A percentile compares a stretch with the other conserved stretches of the same genome.
Evolutionary conservation across 495 filamentous ascomycete species (phyloP).

Genomic region (Aspergillus sclerotioniger): DNA sequence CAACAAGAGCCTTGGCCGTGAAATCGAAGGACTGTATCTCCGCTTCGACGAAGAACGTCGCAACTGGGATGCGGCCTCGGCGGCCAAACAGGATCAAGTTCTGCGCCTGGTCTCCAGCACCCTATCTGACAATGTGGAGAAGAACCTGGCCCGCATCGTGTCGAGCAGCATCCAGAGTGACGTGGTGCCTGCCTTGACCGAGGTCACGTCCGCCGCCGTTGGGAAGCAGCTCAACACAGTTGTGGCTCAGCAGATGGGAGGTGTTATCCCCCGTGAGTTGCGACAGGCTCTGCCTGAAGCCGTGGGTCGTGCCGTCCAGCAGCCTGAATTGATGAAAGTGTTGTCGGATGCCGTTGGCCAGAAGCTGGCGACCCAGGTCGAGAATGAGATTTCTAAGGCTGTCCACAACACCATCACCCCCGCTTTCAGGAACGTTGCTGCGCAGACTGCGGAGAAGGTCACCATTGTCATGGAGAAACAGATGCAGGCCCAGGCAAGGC

Average conservation of each 20-base stretch:
- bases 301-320: slow-evolving; percentile 61
- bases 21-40: slow-evolving; percentile 58
- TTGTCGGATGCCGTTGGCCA: slow-evolving; percentile 69
- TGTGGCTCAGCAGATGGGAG: slow-evolving; percentile 48
- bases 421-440: slow-evolving; percentile 58
- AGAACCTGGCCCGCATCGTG: slow-evolving; percentile 70
- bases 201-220: slow-evolving; percentile 50
- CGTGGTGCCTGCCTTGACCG: slow-evolving; percentile 59
- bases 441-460: slow-evolving; percentile 58
- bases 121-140: slow-evolving; percentile 85
- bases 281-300: slow-evolving; percentile 54
- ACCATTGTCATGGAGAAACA: slow-evolving; percentile 64
- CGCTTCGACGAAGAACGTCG: slow-evolving; percentile 65
- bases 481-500: slow-evolving; percentile 58
- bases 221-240: slow-evolving; percentile 59
- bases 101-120: slow-evolving; percentile 85
- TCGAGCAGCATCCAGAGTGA: slow-evolving; percentile 60
- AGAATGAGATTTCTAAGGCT: slow-evolving; percentile 60
- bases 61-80: slow-evolving; percentile 59
- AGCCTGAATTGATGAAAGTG: slow-evolving; percentile 63
- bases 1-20: slow-evolving; percentile 51
- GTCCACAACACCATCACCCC: slow-evolving; percentile 64
- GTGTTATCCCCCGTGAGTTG: slow-evolving; percentile 52
- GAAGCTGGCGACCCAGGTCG: slow-evolving; percentile 63
- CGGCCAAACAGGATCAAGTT: slow-evolving; percentile 73